Evolutionary conservation across 306 rosid species (phyloP).

Genomic region (Begonia peltatifolia): DNA sequence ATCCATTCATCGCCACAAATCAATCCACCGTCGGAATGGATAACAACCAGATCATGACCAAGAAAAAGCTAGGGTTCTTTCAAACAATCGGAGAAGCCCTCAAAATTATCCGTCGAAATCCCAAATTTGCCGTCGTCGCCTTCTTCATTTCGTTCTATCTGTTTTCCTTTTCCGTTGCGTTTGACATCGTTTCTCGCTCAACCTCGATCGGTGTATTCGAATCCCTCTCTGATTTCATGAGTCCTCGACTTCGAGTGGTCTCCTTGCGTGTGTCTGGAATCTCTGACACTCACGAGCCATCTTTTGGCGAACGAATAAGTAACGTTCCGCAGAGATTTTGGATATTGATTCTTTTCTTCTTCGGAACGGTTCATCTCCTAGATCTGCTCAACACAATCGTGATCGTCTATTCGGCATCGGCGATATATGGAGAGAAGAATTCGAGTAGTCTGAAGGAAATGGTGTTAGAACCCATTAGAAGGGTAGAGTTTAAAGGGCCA

Average conservation of each 20-base stretch:
- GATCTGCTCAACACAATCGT: conserved; percentile 18
- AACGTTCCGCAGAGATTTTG: neutral
- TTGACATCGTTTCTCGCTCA: conserved; percentile 21
- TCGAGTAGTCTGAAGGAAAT: conserved; percentile 21
- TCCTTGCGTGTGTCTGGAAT: neutral
- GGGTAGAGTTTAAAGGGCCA: conserved; percentile 20
- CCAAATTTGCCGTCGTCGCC: conserved; percentile 39
- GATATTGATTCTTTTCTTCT: neutral
- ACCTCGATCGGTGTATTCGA: conserved; percentile 14
- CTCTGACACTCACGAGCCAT: neutral
- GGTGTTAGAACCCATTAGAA: conserved; percentile 16
- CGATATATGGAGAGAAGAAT: conserved; percentile 13
- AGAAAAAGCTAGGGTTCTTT: conserved; percentile 20
- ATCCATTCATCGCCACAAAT: too few relatives aligned
- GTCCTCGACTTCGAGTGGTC: too few relatives aligned
- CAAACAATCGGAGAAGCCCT: conserved; percentile 30
- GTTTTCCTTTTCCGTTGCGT: conserved; percentile 28
- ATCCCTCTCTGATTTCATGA: conserved; percentile 1
- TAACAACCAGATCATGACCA: conserved; percentile 15
- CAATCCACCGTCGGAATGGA: conserved; percentile 7
- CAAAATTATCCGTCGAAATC: conserved; percentile 14
- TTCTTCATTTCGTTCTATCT: conserved; percentile 33
- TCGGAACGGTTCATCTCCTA: conserved; percentile 20
- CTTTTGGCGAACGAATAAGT: neutral
- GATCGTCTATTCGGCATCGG: conserved; percentile 23